Percentiles rank a stretch among this genome's conserved stretches.
Evolutionary conservation across 78 protist genomes (phyloP).

Genomic region (Bodo saltans): DNA sequence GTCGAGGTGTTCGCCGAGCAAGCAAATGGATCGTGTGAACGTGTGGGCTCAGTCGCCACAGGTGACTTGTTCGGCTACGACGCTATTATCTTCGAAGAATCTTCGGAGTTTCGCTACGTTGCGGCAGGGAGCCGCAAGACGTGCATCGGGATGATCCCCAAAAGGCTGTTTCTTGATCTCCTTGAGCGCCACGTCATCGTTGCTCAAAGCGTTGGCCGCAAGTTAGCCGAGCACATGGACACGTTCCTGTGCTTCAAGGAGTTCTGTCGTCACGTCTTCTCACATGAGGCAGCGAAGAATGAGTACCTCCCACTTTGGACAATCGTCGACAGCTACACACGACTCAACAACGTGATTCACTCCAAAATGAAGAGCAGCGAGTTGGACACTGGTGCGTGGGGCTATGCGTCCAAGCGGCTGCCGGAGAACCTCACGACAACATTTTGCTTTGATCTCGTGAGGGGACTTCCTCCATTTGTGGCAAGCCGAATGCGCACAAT

Average conservation of each 20-base stretch:
- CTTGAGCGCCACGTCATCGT: background rate
- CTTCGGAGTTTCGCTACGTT: background rate
- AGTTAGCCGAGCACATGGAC: background rate
- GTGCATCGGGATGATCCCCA: background rate
- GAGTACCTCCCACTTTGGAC: background rate
- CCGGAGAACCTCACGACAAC: slow-evolving; percentile 17
- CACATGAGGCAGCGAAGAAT: background rate
- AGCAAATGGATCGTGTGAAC: no score
- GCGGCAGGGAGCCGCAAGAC: background rate
- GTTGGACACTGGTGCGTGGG: background rate
- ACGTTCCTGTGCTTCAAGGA: background rate
- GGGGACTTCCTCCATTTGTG: background rate
- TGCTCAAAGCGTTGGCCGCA: background rate
- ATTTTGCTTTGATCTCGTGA: background rate
- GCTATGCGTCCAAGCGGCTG: background rate
- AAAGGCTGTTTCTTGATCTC: background rate
- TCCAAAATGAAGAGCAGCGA: background rate
- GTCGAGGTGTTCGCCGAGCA: no score
- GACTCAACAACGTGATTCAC: background rate
- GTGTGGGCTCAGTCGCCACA: no score
- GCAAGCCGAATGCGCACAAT: background rate
- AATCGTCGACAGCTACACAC: background rate
- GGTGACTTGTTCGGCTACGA: background rate
- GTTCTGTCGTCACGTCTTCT: background rate
- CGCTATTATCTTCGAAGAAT: background rate